These are phyloP conservation scores for Strigomonas galati DNA, from an alignment of 208 protist species.

Conservation along the genomic window DNA sequence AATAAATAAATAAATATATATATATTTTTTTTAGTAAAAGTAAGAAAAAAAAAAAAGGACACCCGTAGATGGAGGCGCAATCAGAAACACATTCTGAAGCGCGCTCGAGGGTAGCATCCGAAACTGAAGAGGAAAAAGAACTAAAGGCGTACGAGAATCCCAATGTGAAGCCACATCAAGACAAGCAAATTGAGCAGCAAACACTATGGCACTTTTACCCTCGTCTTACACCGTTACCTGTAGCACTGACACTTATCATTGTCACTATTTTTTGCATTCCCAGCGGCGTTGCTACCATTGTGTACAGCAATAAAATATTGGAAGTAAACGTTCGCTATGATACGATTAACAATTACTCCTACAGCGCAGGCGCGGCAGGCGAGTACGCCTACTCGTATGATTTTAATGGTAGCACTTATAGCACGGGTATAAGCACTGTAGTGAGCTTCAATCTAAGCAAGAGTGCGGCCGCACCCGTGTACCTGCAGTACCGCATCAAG, in stretches of 20 bases:
- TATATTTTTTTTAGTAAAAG: not conserved
- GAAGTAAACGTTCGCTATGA: slow-evolving; percentile 75
- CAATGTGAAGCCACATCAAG: slow-evolving; percentile 29
- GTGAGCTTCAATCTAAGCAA: slow-evolving; percentile 56
- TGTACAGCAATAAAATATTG: slow-evolving; percentile 57
- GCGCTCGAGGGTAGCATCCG: too few species aligned
- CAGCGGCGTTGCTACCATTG: slow-evolving; percentile 89
- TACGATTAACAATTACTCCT: slow-evolving; percentile 52
- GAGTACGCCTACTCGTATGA: slow-evolving; percentile 35
- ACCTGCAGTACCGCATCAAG: slow-evolving; percentile 95
- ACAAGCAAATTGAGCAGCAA: slow-evolving; percentile 90
- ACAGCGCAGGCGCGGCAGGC: slow-evolving; percentile 19
- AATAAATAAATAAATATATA: slow-evolving; percentile 7
- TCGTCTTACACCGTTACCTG: slow-evolving; percentile 88
- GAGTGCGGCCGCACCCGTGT: slow-evolving; percentile 88
- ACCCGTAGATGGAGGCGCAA: not conserved
- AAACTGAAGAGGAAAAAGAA: not conserved
- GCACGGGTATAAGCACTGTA: slow-evolving; percentile 32
- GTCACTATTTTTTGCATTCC: slow-evolving; percentile 92
- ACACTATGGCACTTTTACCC: slow-evolving; percentile 92
- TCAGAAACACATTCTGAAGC: not conserved
- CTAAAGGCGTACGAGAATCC: not conserved
- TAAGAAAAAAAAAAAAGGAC: slow-evolving; percentile 1
- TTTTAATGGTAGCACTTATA: slow-evolving; percentile 37
- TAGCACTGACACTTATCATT: slow-evolving; percentile 92